Evolutionary conservation across 2,329 filamentous ascomycete genomes (phyloP).

Genomic region (Cylindrodendrum hubeiense): DNA sequence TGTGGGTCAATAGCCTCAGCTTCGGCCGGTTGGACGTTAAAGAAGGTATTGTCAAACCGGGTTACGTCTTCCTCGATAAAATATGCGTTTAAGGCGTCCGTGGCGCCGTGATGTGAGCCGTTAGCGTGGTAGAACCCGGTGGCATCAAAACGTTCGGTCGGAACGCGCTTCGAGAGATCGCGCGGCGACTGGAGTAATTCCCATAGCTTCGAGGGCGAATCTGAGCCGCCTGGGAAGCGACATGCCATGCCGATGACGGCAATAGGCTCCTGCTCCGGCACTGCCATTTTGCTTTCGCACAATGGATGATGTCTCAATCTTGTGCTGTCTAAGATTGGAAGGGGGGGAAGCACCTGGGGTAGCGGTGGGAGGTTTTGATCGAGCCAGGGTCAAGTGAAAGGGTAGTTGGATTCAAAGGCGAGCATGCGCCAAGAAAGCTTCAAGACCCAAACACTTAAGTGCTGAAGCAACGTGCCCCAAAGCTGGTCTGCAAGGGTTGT

Average conservation of each 20-base stretch:
- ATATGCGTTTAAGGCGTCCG: background rate
- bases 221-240: background rate
- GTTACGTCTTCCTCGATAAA: background rate
- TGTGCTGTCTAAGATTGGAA: too few relatives aligned
- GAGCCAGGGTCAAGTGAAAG: too few relatives aligned
- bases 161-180: background rate
- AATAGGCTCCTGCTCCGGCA: background rate
- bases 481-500: too few relatives aligned
- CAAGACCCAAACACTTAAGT: too few relatives aligned
- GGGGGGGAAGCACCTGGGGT: too few relatives aligned
- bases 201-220: background rate
- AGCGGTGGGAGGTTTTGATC: too few relatives aligned
- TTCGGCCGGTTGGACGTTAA: conserved; percentile 27
- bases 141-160: background rate
- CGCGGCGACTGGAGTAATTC: background rate
- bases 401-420: too few relatives aligned
- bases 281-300: too few relatives aligned
- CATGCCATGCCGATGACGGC: background rate
- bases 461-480: too few relatives aligned
- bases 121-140: background rate
- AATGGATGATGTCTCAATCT: too few relatives aligned
- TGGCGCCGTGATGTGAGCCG: background rate
- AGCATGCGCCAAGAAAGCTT: too few relatives aligned
- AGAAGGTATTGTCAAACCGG: conserved; percentile 22
- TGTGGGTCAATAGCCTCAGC: conserved; percentile 48